phyloP scores from a whole-genome alignment of 176 grass and related monocot species.

The Microstegium vimineum region DNA sequence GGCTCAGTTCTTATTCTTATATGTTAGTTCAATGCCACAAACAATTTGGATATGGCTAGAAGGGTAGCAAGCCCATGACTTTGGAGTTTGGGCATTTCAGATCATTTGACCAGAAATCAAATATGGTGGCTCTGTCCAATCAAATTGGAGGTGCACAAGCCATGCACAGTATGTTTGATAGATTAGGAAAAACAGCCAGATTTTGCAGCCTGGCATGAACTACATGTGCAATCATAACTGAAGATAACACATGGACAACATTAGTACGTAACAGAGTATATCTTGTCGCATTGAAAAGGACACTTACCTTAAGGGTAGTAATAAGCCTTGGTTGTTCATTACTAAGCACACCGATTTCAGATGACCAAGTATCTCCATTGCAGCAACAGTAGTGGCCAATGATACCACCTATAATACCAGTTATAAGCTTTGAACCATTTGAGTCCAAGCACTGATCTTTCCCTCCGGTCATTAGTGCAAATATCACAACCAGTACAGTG shows the following conservation, averaged over 20 bases:
- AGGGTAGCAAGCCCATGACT: not conserved
- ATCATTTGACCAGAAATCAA: not conserved
- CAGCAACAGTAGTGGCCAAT: constrained; percentile 94
- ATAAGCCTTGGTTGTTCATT: constrained; percentile 72
- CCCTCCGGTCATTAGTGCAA: constrained; percentile 47
- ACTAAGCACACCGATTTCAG: constrained; percentile 91
- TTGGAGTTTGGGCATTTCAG: not conserved
- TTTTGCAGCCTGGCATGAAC: not conserved
- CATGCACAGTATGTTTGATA: not conserved
- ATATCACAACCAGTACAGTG: constrained; percentile 52
- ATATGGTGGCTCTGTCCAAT: not conserved
- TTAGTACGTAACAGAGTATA: not conserved
- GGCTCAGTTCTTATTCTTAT: not conserved
- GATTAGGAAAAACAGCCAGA: not conserved
- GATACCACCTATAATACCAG: constrained; percentile 71
- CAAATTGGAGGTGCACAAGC: not conserved
- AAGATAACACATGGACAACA: not conserved
- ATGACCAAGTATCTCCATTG: constrained; percentile 98
- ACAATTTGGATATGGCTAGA: constrained; percentile 6
- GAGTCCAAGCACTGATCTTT: constrained; percentile 82
- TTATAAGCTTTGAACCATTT: constrained; percentile 48
- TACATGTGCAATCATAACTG: not conserved
- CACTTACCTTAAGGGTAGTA: constrained; percentile 72
- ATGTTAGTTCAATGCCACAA: not conserved
- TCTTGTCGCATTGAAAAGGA: not conserved